phyloP scores from a whole-genome alignment of 352 stramenopile genomes.

The Pythium sukuiense region DNA sequence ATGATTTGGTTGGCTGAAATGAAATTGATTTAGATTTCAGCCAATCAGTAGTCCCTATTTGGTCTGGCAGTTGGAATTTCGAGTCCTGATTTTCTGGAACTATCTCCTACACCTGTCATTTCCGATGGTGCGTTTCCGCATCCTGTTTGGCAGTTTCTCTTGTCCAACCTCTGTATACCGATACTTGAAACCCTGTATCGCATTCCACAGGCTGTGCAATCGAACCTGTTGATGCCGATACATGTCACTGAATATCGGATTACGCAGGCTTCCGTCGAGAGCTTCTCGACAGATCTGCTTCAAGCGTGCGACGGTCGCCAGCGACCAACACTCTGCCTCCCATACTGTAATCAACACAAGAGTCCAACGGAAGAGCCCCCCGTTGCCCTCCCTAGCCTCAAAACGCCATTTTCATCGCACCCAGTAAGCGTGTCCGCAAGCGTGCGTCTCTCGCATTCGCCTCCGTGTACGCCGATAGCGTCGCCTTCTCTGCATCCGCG shows the following conservation, averaged over 20 bases:
- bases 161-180: not conserved
- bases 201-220: not conserved
- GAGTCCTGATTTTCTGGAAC: conserved; percentile 26
- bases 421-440: conserved; percentile 12
- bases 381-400: too few species aligned
- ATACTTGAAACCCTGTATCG: not conserved
- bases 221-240: not conserved
- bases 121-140: not conserved
- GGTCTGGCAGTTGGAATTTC: not conserved
- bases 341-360: conserved; percentile 5
- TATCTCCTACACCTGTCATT: not conserved
- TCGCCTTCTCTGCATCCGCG: not conserved
- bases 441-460: conserved; percentile 15
- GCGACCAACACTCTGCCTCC: conserved; percentile 26
- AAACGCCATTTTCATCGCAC: not conserved
- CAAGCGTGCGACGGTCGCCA: conserved; percentile 21
- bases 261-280: not conserved
- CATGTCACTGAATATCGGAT: not conserved
- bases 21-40: not conserved
- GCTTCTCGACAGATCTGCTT: conserved; percentile 19
- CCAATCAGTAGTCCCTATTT: not conserved
- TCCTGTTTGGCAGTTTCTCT: not conserved
- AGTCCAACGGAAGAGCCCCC: conserved; percentile 22
- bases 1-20: conserved; percentile 4
- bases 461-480: not conserved